Conservation (phyloP, 1,284 basidiomycete genomes). For the Cryptococcus hybrid region DNA sequence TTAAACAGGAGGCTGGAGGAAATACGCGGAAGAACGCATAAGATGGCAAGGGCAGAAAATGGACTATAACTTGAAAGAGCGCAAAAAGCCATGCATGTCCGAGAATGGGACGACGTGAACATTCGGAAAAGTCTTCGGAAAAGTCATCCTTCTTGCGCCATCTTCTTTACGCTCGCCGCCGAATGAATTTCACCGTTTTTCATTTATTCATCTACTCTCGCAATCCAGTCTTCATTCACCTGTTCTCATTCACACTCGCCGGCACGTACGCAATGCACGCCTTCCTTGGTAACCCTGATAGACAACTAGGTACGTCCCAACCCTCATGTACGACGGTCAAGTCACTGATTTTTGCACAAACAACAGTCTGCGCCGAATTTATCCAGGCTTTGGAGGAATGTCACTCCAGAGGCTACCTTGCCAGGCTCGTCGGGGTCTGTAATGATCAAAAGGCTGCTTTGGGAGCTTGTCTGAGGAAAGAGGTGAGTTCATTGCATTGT, state of each 20-base stretch:
- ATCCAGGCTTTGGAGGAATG: constrained; percentile 46
- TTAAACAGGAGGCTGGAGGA: too few species aligned
- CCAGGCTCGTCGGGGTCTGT: constrained; percentile 53
- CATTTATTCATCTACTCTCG: not conserved
- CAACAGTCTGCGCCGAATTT: constrained; percentile 41
- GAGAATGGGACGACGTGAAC: too few species aligned
- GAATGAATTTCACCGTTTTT: not conserved
- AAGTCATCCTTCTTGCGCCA: not conserved
- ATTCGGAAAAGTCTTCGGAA: not conserved
- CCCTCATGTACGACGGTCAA: not conserved
- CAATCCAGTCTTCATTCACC: not conserved
- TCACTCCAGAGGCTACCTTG: constrained; percentile 35
- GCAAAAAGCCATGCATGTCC: too few species aligned
- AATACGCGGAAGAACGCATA: not conserved
- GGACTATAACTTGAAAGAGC: too few species aligned
- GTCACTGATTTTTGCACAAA: not conserved
- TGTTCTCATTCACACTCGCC: too few species aligned
- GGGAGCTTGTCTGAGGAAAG: constrained; percentile 69
- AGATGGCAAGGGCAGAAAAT: not conserved
- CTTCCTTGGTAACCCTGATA: constrained; percentile 38
- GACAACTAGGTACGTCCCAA: constrained; percentile 38
- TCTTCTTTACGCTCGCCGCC: not conserved
- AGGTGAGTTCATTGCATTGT: constrained; percentile 56
- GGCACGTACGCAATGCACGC: constrained; percentile 35
- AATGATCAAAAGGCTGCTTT: constrained; percentile 69